Evolutionary conservation across 2,329 filamentous ascomycete species (phyloP).

Genomic region (Sporothrix pallida): DNA sequence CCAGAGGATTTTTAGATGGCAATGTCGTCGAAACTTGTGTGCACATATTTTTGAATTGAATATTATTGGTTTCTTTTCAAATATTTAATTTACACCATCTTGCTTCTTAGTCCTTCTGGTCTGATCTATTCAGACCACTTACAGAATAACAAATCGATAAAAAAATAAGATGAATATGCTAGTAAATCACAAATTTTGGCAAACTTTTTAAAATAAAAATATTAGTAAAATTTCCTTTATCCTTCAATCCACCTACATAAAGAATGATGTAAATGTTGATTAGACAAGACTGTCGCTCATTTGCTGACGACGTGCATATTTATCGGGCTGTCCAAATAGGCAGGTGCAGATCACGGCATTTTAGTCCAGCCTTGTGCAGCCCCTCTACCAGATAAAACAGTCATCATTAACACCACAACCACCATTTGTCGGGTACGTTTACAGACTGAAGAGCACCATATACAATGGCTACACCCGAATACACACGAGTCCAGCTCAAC

Average conservation of each 20-base stretch:
- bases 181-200: too few species aligned
- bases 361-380: background rate
- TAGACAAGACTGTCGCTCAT: background rate
- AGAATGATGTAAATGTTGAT: background rate
- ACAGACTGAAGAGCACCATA: background rate
- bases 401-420: background rate
- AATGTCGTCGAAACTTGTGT: too few species aligned
- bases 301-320: constrained; percentile 19
- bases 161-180: too few species aligned
- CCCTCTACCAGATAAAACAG: background rate
- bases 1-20: constrained; percentile 22
- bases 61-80: too few species aligned
- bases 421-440: background rate
- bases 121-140: too few species aligned
- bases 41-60: too few species aligned
- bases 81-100: too few species aligned
- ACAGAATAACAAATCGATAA: too few species aligned
- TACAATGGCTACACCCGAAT: constrained; percentile 22
- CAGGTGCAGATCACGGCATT: constrained; percentile 21
- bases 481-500: constrained; percentile 37
- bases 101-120: too few species aligned
- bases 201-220: background rate
- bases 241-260: background rate
- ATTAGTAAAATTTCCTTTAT: background rate
- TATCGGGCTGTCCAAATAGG: constrained; percentile 9